Conservation (phyloP, 2,329 filamentous ascomycete species). For the Pseudohalonectria lignicola region DNA sequence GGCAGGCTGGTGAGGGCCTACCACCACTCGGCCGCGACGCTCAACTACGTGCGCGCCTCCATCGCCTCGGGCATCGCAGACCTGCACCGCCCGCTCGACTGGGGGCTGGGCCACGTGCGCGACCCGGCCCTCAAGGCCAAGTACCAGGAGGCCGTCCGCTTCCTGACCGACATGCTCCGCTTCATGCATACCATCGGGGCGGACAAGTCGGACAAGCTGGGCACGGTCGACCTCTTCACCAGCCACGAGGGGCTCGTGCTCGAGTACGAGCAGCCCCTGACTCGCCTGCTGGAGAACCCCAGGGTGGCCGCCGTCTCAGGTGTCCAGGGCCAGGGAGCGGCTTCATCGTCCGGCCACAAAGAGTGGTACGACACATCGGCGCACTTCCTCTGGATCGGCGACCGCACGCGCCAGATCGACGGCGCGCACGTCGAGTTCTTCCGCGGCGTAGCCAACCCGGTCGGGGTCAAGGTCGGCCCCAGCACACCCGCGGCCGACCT, state of each 20-base stretch:
- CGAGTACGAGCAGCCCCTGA: constrained; percentile 87
- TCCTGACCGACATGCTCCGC: constrained; percentile 80
- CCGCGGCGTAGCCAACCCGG: constrained; percentile 88
- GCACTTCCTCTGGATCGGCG: constrained; percentile 97
- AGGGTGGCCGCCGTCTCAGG: constrained; percentile 20
- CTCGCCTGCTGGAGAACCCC: constrained; percentile 52
- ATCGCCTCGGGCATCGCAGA: constrained; percentile 85
- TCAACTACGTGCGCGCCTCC: constrained; percentile 84
- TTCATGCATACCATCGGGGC: constrained; percentile 94
- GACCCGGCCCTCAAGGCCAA: constrained; percentile 75
- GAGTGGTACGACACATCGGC: constrained; percentile 90
- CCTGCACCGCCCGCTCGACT: constrained; percentile 85
- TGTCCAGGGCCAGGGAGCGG: constrained; percentile 9
- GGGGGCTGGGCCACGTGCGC: constrained; percentile 84
- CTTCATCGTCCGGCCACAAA: constrained; percentile 24
- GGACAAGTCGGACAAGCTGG: constrained; percentile 70
- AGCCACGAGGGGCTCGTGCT: constrained; percentile 90
- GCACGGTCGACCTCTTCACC: constrained; percentile 90
- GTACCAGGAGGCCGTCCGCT: constrained; percentile 74
- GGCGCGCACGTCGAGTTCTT: constrained; percentile 97
- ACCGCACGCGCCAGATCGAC: constrained; percentile 86
- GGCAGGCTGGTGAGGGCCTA: constrained; percentile 80
- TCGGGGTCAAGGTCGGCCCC: constrained; percentile 93
- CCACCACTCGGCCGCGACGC: constrained; percentile 86
- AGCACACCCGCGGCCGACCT: constrained; percentile 70